A percentile compares a stretch with the other conserved stretches of the same genome.
Evolutionary conservation across 2,329 filamentous ascomycete genomes (phyloP).

Genomic region (Leptographium radiaticola): DNA sequence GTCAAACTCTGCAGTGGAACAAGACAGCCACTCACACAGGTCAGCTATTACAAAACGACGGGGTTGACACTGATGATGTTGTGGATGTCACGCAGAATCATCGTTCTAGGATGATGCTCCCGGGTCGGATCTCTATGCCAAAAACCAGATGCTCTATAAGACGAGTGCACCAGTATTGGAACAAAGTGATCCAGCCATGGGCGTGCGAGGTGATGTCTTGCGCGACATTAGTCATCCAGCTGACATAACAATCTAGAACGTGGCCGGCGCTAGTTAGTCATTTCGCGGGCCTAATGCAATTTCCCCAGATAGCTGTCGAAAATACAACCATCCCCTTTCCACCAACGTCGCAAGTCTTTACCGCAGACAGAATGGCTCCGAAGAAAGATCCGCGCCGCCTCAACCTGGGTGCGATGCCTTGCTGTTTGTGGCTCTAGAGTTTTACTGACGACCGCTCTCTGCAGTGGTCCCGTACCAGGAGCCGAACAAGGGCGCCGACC

Average conservation of each 20-base stretch:
- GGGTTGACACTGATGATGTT: not conserved
- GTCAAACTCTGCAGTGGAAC: not conserved
- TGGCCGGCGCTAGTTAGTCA: no score
- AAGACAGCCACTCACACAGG: not conserved
- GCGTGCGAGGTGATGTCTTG: not conserved
- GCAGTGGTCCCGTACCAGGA: slow-evolving; percentile 81
- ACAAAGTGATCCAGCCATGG: no score
- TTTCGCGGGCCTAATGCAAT: no score
- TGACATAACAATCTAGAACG: not conserved
- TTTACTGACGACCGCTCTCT: slow-evolving; percentile 8
- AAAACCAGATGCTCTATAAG: no score
- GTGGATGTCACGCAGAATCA: not conserved
- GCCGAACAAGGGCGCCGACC: slow-evolving; percentile 49
- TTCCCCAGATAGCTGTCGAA: not conserved
- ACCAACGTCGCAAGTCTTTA: not conserved
- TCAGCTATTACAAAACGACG: not conserved
- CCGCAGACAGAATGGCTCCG: slow-evolving; percentile 6
- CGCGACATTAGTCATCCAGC: not conserved
- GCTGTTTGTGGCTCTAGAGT: no score
- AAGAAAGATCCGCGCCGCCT: slow-evolving; percentile 11
- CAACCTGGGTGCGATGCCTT: slow-evolving; percentile 8
- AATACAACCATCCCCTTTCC: not conserved
- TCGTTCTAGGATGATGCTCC: not conserved
- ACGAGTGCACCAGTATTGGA: no score
- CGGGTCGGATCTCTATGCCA: not conserved